phyloP scores from a whole-genome alignment of 2,329 filamentous ascomycete species.

The Sporothrix schenckii region DNA sequence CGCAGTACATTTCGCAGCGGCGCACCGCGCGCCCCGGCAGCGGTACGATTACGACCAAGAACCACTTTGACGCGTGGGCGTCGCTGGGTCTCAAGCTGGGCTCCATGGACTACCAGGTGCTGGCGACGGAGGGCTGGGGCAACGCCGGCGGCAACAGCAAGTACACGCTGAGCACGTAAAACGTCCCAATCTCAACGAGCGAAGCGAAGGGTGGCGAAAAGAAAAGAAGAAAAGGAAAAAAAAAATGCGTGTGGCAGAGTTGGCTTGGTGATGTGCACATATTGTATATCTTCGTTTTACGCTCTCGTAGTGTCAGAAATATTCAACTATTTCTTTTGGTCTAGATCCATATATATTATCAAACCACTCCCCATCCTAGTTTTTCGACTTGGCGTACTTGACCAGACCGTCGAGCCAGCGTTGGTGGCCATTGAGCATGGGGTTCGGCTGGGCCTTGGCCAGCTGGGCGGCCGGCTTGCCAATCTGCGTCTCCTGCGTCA shows the following conservation, averaged over 20 bases:
- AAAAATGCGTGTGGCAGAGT: background rate
- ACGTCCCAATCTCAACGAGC: background rate
- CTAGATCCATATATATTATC: too few relatives aligned
- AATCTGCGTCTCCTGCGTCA: slow-evolving; percentile 28
- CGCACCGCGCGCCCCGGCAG: slow-evolving; percentile 48
- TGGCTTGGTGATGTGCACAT: background rate
- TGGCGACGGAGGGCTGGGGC: slow-evolving; percentile 55
- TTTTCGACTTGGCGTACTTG: slow-evolving; percentile 17
- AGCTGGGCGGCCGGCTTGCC: slow-evolving; percentile 18
- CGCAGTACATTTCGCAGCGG: slow-evolving; percentile 56
- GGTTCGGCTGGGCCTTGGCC: slow-evolving; percentile 18
- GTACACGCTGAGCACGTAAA: slow-evolving; percentile 38
- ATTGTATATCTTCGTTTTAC: background rate
- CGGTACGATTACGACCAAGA: slow-evolving; percentile 54
- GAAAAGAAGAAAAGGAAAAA: background rate
- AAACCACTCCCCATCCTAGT: background rate
- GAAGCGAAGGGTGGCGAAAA: background rate
- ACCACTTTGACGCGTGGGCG: slow-evolving; percentile 58
- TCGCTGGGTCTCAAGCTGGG: slow-evolving; percentile 53
- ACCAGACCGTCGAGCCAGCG: slow-evolving; percentile 25
- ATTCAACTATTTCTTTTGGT: background rate
- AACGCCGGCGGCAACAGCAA: slow-evolving; percentile 40
- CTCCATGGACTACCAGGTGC: slow-evolving; percentile 54
- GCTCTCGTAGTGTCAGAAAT: slow-evolving; percentile 3
- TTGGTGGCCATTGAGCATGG: slow-evolving; percentile 22